Conservation (phyloP, 805 yeast species). For the Yamadazyma insecticola region DNA sequence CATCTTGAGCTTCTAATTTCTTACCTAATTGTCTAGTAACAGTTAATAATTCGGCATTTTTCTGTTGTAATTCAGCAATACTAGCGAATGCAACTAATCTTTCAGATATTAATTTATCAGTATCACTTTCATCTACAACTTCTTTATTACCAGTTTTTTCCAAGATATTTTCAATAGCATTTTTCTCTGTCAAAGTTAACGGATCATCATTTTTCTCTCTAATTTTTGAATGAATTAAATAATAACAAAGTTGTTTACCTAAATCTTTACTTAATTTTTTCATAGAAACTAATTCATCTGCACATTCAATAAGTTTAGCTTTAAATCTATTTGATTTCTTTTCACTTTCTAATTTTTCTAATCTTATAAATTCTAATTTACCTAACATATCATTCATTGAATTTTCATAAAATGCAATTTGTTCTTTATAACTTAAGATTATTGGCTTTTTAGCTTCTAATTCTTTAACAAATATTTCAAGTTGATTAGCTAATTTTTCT, state of each 20-base stretch:
- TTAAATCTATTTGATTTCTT: conserved; percentile 32
- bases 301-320: conserved; percentile 35
- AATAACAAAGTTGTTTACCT: conserved; percentile 74
- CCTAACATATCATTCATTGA: conserved; percentile 50
- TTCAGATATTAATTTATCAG: conserved; percentile 67
- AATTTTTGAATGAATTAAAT: conserved; percentile 62
- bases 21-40: conserved; percentile 70
- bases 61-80: conserved; percentile 63
- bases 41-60: conserved; percentile 66
- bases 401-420: conserved; percentile 49
- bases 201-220: conserved; percentile 56
- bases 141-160: conserved; percentile 28
- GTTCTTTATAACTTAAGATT: conserved; percentile 61
- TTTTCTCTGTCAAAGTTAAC: conserved; percentile 58
- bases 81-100: conserved; percentile 67
- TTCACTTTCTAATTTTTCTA: conserved; percentile 44
- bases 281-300: conserved; percentile 44
- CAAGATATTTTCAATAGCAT: conserved; percentile 56
- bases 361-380: conserved; percentile 47
- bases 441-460: conserved; percentile 76
- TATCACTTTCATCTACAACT: conserved; percentile 47
- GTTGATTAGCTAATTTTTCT: conserved; percentile 62
- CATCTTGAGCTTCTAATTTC: conserved; percentile 64
- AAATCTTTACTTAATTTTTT: conserved; percentile 64
- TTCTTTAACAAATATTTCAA: conserved; percentile 69